Evolutionary conservation across 805 yeast genomes (phyloP).

Genomic region (Yamadazyma paraphyllophila): DNA sequence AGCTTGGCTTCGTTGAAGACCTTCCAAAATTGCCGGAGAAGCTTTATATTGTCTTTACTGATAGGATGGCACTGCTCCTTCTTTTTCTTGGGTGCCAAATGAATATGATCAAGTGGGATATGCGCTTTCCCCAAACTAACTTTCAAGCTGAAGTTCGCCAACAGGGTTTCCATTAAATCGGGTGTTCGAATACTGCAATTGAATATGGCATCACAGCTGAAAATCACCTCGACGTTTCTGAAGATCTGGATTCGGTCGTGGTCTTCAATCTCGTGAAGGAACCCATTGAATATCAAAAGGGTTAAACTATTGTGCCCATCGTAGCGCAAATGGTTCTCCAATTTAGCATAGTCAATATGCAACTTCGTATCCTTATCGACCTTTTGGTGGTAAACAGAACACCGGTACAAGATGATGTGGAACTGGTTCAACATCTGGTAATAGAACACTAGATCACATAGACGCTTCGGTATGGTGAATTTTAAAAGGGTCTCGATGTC

Average conservation of each 20-base stretch:
- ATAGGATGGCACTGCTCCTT: conserved; percentile 11
- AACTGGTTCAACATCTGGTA: conserved; percentile 23
- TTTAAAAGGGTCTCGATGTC: conserved; percentile 11
- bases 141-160: conserved; percentile 16
- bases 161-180: conserved; percentile 10
- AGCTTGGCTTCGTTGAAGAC: conserved; percentile 16
- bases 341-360: conserved; percentile 21
- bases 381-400: conserved; percentile 13
- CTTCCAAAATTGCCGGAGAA: conserved; percentile 11
- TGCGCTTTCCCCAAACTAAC: conserved; percentile 19
- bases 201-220: conserved; percentile 21
- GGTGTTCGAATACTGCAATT: conserved; percentile 12
- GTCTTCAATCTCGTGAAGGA: conserved; percentile 17
- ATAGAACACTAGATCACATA: conserved; percentile 19
- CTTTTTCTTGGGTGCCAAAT: not conserved
- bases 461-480: conserved; percentile 18
- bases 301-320: conserved; percentile 17
- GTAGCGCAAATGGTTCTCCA: conserved; percentile 18
- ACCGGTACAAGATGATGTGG: conserved; percentile 22
- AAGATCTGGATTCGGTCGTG: conserved; percentile 19
- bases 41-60: conserved; percentile 3
- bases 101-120: conserved; percentile 17
- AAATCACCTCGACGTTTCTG: conserved; percentile 23
- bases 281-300: conserved; percentile 22
- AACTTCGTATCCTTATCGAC: conserved; percentile 13